Conservation (phyloP, 768 basidiomycete species). For the Leccinum pellstonianum region DNA sequence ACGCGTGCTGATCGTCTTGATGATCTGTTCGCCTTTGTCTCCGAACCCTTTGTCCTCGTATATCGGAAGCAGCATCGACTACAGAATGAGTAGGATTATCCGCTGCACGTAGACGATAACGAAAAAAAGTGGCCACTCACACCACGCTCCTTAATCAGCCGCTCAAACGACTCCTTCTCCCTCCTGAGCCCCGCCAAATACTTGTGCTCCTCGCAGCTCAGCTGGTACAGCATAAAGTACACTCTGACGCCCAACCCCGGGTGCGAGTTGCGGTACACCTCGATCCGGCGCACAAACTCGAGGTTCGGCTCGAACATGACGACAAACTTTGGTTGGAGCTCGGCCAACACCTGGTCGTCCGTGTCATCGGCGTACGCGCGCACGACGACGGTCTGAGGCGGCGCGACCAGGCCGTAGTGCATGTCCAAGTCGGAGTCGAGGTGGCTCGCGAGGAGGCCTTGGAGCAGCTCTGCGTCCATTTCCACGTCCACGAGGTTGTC, state of each 20-base stretch:
- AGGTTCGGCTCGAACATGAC: constrained; percentile 95
- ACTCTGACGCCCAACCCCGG: constrained; percentile 83
- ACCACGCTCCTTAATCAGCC: constrained; percentile 86
- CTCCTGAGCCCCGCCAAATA: constrained; percentile 85
- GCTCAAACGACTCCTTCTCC: constrained; percentile 94
- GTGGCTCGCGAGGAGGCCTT: constrained; percentile 29
- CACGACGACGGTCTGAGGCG: constrained; percentile 80
- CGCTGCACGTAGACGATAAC: background rate
- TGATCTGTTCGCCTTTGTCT: constrained; percentile 49
- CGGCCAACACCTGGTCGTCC: constrained; percentile 84
- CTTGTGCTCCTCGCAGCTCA: constrained; percentile 93
- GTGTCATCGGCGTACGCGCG: constrained; percentile 89
- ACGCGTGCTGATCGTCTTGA: constrained; percentile 81
- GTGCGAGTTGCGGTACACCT: constrained; percentile 86
- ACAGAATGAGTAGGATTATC: background rate
- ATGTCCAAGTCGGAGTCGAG: constrained; percentile 64
- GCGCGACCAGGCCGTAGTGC: constrained; percentile 74
- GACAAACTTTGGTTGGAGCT: constrained; percentile 87
- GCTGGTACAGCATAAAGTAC: constrained; percentile 94
- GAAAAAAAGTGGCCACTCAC: constrained; percentile 45
- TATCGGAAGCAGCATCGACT: constrained; percentile 91
- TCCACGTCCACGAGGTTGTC: constrained; percentile 13
- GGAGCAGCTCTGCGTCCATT: constrained; percentile 23
- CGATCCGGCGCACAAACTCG: constrained; percentile 88
- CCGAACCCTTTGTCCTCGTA: constrained; percentile 56